Evolutionary conservation across 2,329 filamentous ascomycete species (phyloP).

Genomic region (Lachnellula cervina): DNA sequence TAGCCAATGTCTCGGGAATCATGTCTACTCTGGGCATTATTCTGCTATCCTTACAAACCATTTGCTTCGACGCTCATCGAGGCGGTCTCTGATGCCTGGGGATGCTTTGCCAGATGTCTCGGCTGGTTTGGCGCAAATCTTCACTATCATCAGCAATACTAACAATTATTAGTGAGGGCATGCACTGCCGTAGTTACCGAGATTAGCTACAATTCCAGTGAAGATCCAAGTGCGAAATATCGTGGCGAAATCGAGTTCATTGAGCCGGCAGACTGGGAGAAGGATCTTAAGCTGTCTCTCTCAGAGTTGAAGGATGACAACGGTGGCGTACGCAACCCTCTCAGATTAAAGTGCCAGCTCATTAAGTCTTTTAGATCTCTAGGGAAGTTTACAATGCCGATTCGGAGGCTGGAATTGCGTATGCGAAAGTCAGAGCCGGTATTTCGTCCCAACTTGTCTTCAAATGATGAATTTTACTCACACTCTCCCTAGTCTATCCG

Average conservation of each 20-base stretch:
- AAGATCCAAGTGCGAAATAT: slow-evolving; percentile 32
- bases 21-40: too few species aligned
- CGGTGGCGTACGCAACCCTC: slow-evolving; percentile 31
- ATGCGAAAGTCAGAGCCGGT: slow-evolving; percentile 45
- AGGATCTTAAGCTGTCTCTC: slow-evolving; percentile 16
- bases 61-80: too few species aligned
- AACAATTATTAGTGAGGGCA: slow-evolving; percentile 26
- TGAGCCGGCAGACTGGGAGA: slow-evolving; percentile 16
- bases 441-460: slow-evolving; percentile 31
- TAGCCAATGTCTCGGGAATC: too few species aligned
- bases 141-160: background rate
- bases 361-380: slow-evolving; percentile 28
- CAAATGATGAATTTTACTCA: slow-evolving; percentile 22
- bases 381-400: slow-evolving; percentile 17
- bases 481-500: slow-evolving; percentile 39
- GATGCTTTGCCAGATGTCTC: too few species aligned
- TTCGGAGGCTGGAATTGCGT: slow-evolving; percentile 39
- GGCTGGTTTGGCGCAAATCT: background rate
- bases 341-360: slow-evolving; percentile 37
- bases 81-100: too few species aligned
- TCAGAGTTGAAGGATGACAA: slow-evolving; percentile 13
- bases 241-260: slow-evolving; percentile 38
- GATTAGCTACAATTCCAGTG: slow-evolving; percentile 39
- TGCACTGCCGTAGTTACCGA: slow-evolving; percentile 45
- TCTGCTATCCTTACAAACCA: too few species aligned